Evolutionary conservation across 805 yeast species (phyloP).

Genomic region (Cyberlindnera mycetangii): DNA sequence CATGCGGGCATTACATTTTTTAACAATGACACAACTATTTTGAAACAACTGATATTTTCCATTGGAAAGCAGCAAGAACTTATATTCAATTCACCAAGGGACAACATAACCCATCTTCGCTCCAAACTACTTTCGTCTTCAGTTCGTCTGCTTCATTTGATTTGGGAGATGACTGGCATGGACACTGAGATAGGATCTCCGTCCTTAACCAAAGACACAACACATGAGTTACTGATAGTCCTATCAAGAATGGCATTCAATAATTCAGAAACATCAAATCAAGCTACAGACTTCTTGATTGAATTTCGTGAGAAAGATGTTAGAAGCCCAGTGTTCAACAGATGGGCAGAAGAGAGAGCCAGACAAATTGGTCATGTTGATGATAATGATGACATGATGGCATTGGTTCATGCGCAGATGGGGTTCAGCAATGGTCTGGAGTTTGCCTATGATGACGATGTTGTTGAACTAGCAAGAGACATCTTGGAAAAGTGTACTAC

Average conservation of each 20-base stretch:
- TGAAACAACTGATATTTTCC: slow-evolving; percentile 21
- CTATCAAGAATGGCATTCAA: slow-evolving; percentile 53
- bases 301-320: slow-evolving; percentile 33
- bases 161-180: slow-evolving; percentile 24
- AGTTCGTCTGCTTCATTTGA: slow-evolving; percentile 21
- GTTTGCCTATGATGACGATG: slow-evolving; percentile 57
- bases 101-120: slow-evolving; percentile 23
- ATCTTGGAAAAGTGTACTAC: slow-evolving; percentile 65
- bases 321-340: slow-evolving; percentile 37
- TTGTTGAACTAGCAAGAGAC: slow-evolving; percentile 67
- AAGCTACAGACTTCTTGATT: slow-evolving; percentile 37
- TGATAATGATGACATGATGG: slow-evolving; percentile 23
- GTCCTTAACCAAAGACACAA: slow-evolving; percentile 31
- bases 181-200: slow-evolving; percentile 17
- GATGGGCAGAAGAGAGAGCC: slow-evolving; percentile 41
- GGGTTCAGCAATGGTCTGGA: slow-evolving; percentile 58
- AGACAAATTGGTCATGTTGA: slow-evolving; percentile 35
- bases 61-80: slow-evolving; percentile 33
- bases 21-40: slow-evolving; percentile 23
- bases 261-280: slow-evolving; percentile 37
- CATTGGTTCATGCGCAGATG: slow-evolving; percentile 37
- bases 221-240: slow-evolving; percentile 45
- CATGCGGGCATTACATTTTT: slow-evolving; percentile 21
- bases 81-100: slow-evolving; percentile 27
- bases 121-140: slow-evolving; percentile 21